Base-by-base conservation (phyloP, 2,329 filamentous ascomycete genomes). In the Fusarium verticillioides region DNA sequence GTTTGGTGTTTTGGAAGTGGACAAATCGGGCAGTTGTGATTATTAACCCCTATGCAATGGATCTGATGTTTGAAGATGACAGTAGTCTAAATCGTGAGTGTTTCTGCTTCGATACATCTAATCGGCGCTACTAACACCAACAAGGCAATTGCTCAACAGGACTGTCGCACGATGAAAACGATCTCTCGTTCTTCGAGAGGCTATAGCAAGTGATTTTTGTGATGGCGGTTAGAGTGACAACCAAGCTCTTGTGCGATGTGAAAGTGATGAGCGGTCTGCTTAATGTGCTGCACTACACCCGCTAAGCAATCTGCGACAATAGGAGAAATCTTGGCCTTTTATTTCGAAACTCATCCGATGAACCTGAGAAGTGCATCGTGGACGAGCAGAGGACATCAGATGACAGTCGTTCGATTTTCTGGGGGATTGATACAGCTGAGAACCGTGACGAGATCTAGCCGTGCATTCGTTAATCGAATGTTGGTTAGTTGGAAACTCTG, bases 401-500 rank as follows among this genome's bases (percentile, higher is more conserved):
- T 65, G 72, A 75, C 60, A n/a, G 69, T 75, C 72, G 40, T 75
- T 73, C 72, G 72, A 75, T 75, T 61, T 59, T 19, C 15, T 52
- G 39, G 36, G 39, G 32, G 42, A 63, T 66, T 58, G 66, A 47
- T 56, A 60, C 57, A 60, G 30, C 18, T 57, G 32, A 50, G 30
- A 11, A 30, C 69, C 66, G 69, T 72, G 61, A 70, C 66, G 60
- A 70, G 64, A 30, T 70, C 30, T 36, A 52, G 70, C 60, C 44
- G 63, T 67, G 53, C 63, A 60, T 61, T 39, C 30, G 40, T 58
- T 54, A 39, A 34, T 56, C 23, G 56, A 18, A 26, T 36, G 56
- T 50, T 59, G 56, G 56, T 28, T 50, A 19, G 42, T 19, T 54
- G 13, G 30, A 36, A 52, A 53, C 47, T 46, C 60, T 47, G 19